phyloP scores from a whole-genome alignment of 1,284 basidiomycete genomes.

The Cutaneotrichosporon cutaneum region DNA sequence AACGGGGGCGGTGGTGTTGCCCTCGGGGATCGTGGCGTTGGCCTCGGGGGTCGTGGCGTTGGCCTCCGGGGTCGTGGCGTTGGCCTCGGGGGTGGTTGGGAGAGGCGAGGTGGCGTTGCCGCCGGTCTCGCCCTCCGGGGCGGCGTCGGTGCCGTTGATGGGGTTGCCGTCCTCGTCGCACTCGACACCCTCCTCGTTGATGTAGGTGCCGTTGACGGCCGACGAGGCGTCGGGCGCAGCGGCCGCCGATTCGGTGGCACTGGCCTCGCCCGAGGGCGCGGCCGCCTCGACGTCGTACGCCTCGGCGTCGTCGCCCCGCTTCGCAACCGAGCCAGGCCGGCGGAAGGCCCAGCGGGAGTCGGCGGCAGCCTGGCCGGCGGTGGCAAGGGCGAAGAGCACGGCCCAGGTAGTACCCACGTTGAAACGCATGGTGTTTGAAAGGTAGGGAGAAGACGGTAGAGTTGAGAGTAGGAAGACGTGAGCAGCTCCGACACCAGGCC shows the following conservation, averaged over 20 bases:
- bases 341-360: slow-evolving; percentile 16
- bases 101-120: slow-evolving; percentile 8
- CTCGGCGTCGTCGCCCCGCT: slow-evolving; percentile 4
- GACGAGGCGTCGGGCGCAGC: background rate
- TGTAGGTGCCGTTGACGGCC: background rate
- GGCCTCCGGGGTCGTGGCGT: background rate
- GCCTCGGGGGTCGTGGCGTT: background rate
- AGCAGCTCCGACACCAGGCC: slow-evolving; percentile 5
- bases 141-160: background rate
- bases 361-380: slow-evolving; percentile 23
- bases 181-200: slow-evolving; percentile 5
- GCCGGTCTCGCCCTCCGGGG: background rate
- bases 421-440: slow-evolving; percentile 22
- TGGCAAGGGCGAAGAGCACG: slow-evolving; percentile 21
- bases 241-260: background rate
- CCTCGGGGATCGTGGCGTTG: slow-evolving; percentile 1
- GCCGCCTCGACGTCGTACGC: background rate
- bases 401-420: slow-evolving; percentile 15
- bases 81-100: background rate
- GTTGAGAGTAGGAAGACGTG: background rate
- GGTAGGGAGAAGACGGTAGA: background rate
- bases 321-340: slow-evolving; percentile 3
- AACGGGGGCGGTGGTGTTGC: background rate
- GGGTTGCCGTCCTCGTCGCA: slow-evolving; percentile 2
- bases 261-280: background rate